Conservation (phyloP, 2,329 filamentous ascomycete genomes). For the Pyrenophora graminea region DNA sequence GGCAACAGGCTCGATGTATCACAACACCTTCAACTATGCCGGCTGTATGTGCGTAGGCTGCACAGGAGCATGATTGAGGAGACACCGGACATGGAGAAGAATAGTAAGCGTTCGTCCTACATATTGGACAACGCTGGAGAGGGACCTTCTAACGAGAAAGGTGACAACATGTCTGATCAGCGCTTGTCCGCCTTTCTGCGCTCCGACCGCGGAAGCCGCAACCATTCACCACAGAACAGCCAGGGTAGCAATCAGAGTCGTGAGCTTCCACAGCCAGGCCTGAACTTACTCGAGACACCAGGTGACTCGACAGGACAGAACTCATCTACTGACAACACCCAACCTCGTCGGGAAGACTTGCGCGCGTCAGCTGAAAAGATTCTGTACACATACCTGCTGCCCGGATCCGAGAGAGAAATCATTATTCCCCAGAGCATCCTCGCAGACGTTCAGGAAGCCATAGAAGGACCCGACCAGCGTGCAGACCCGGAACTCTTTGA, state of each 20-base stretch:
- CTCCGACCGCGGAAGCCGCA: constrained; percentile 53
- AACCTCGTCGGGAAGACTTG: constrained; percentile 71
- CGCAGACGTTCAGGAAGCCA: constrained; percentile 79
- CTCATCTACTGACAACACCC: constrained; percentile 39
- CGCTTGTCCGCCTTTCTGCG: constrained; percentile 90
- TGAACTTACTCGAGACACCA: constrained; percentile 68
- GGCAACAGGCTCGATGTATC: constrained; percentile 91
- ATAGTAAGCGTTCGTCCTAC: constrained; percentile 82
- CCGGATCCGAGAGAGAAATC: constrained; percentile 95
- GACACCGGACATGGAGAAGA: constrained; percentile 86
- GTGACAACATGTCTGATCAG: constrained; percentile 73
- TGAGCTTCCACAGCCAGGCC: constrained; percentile 61
- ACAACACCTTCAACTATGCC: constrained; percentile 96
- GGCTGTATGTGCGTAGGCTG: constrained; percentile 94
- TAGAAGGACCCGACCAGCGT: constrained; percentile 80
- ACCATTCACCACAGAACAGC: constrained; percentile 56
- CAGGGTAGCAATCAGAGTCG: constrained; percentile 57
- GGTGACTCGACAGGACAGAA: constrained; percentile 49
- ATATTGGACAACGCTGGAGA: constrained; percentile 70
- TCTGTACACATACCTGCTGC: constrained; percentile 93
- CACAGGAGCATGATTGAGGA: constrained; percentile 90
- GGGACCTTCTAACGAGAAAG: constrained; percentile 65
- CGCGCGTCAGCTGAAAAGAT: constrained; percentile 96
- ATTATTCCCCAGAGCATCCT: constrained; percentile 87
- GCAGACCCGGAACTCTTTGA: constrained; percentile 98